Evolutionary conservation across 192 early-diverging fungal species (phyloP).

Genomic region (Borealophlyctis nickersoniae): DNA sequence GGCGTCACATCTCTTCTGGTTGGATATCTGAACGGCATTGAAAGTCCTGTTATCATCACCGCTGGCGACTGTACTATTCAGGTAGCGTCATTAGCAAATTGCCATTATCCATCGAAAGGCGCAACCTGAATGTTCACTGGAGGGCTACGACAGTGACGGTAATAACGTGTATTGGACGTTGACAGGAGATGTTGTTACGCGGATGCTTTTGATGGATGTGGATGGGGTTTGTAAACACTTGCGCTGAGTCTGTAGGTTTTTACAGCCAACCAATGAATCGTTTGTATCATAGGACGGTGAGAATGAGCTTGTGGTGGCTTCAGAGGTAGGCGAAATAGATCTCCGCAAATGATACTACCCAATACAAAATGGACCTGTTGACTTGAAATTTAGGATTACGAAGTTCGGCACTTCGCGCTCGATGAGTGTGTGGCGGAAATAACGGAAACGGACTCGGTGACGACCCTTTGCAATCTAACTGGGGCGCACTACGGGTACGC

Average conservation of each 20-base stretch:
- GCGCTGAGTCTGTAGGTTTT: not conserved
- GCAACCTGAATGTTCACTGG: not conserved
- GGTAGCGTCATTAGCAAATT: not conserved
- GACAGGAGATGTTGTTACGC: not conserved
- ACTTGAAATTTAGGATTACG: not conserved
- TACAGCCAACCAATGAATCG: not conserved
- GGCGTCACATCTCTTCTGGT: not conserved
- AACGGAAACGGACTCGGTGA: not conserved
- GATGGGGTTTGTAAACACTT: not conserved
- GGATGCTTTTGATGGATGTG: not conserved
- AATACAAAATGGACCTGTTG: not conserved
- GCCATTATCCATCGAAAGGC: not conserved
- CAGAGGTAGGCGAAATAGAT: no score
- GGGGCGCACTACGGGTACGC: not conserved
- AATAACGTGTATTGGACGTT: not conserved
- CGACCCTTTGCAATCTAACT: not conserved
- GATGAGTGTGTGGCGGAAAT: not conserved
- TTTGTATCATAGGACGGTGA: not conserved
- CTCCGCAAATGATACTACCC: not conserved
- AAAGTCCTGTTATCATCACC: not conserved
- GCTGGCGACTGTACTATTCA: not conserved
- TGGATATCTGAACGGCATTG: not conserved
- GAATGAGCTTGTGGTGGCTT: not conserved
- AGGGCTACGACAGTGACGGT: not conserved
- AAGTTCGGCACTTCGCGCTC: not conserved